Conservation (phyloP, 352 stramenopile genomes). For the Phytophthora tentaculata region DNA sequence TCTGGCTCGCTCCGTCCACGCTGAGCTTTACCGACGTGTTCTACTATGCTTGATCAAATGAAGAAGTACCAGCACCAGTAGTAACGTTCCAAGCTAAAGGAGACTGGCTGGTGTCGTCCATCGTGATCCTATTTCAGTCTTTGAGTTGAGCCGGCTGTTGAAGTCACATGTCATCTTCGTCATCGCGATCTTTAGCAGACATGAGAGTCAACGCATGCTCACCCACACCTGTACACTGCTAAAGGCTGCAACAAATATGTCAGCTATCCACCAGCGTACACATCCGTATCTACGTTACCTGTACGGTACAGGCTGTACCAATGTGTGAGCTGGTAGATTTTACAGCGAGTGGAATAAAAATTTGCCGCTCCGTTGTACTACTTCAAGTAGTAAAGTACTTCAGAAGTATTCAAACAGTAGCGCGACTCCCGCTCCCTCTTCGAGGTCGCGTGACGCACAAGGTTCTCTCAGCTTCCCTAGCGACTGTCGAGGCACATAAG, state of each 20-base stretch:
- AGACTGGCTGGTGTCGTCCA: constrained; percentile 16
- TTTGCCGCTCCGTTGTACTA: not conserved
- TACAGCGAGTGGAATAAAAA: not conserved
- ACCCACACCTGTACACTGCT: not conserved
- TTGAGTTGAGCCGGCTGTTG: constrained; percentile 30
- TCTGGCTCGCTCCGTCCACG: constrained; percentile 18
- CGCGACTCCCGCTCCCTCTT: no score
- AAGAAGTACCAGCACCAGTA: no score
- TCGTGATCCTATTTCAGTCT: constrained; percentile 9
- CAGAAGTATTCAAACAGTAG: constrained; percentile 4
- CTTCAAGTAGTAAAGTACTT: no score
- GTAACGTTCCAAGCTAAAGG: constrained; percentile 13
- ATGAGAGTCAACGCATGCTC: not conserved
- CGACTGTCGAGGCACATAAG: no score
- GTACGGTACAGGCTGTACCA: no score
- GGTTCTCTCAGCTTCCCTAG: no score
- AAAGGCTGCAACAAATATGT: not conserved
- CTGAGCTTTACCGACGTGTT: constrained; percentile 14
- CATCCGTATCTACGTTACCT: constrained; percentile 8
- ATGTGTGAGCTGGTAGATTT: not conserved
- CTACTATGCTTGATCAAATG: not conserved
- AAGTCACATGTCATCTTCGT: constrained; percentile 29
- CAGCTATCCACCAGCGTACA: constrained; percentile 5
- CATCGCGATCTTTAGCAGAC: constrained; percentile 28
- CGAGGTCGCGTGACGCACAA: no score